Conservation (phyloP, 768 basidiomycete species). For the Lactarius trivialis region DNA sequence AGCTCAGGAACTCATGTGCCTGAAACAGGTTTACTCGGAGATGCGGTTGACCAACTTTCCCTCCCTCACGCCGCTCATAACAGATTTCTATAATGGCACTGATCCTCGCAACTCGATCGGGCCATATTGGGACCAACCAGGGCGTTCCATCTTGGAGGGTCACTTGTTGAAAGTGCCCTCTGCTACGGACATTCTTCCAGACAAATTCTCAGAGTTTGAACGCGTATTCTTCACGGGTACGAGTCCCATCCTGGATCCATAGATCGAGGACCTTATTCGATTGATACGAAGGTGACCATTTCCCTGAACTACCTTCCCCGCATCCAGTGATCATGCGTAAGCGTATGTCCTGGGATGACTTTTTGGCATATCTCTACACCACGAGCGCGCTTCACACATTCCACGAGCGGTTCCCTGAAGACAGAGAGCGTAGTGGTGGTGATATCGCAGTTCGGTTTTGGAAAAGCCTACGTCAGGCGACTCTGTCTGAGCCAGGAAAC, state of each 20-base stretch:
- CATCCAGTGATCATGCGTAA: slow-evolving; percentile 51
- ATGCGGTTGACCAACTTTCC: slow-evolving; percentile 61
- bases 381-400: slow-evolving; percentile 66
- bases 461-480: slow-evolving; percentile 42
- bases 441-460: slow-evolving; percentile 63
- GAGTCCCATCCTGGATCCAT: not conserved
- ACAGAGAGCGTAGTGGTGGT: slow-evolving; percentile 43
- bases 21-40: slow-evolving; percentile 47
- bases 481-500: slow-evolving; percentile 23
- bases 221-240: slow-evolving; percentile 57
- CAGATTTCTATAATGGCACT: slow-evolving; percentile 53
- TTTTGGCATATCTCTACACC: slow-evolving; percentile 64
- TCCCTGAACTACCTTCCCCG: slow-evolving; percentile 33
- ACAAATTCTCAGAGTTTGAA: slow-evolving; percentile 38
- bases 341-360: slow-evolving; percentile 55
- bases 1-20: not conserved
- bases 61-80: slow-evolving; percentile 49
- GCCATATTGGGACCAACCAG: slow-evolving; percentile 75
- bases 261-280: not conserved
- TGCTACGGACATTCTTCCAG: slow-evolving; percentile 34
- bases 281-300: slow-evolving; percentile 33
- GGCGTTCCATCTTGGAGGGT: slow-evolving; percentile 64
- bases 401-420: slow-evolving; percentile 55
- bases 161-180: slow-evolving; percentile 66
- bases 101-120: slow-evolving; percentile 53